Conservation (phyloP, 1,139 yeast species). For the Yamadazyma atmosphaerica region DNA sequence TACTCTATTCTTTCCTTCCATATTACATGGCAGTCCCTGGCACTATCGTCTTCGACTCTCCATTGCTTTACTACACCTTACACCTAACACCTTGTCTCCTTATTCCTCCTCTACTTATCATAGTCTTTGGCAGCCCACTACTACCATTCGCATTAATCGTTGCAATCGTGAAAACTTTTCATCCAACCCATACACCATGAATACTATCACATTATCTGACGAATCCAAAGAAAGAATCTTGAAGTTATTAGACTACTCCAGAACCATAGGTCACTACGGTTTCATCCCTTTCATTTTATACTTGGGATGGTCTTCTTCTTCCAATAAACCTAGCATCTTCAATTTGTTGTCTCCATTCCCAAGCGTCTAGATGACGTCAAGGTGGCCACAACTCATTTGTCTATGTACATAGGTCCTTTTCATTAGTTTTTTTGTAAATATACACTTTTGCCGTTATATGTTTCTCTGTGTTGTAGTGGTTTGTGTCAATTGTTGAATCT, state of each 20-base stretch:
- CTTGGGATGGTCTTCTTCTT: conserved; percentile 87
- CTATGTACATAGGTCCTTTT: too few relatives aligned
- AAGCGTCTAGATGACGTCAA: conserved; percentile 50
- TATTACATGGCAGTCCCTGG: too few relatives aligned
- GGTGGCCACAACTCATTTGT: too few relatives aligned
- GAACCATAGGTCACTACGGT: conserved; percentile 90
- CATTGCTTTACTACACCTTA: too few relatives aligned
- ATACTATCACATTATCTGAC: conserved; percentile 55
- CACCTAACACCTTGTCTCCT: too few relatives aligned
- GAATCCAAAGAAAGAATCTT: conserved; percentile 86
- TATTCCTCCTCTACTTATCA: too few relatives aligned
- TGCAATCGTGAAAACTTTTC: conserved; percentile 6
- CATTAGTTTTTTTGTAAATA: neutral
- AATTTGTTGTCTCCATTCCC: conserved; percentile 75
- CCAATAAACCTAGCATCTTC: conserved; percentile 82
- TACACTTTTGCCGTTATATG: neutral
- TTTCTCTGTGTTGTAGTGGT: neutral
- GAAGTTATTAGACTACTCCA: conserved; percentile 79
- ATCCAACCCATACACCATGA: conserved; percentile 9
- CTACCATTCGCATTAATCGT: neutral
- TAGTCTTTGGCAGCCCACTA: neutral
- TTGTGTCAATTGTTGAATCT: too few relatives aligned
- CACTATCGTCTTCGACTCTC: too few relatives aligned
- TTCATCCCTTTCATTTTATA: conserved; percentile 94
- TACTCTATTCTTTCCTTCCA: too few relatives aligned